Conservation (phyloP, 208 protist genomes). For the Crithidia sp. region DNA sequence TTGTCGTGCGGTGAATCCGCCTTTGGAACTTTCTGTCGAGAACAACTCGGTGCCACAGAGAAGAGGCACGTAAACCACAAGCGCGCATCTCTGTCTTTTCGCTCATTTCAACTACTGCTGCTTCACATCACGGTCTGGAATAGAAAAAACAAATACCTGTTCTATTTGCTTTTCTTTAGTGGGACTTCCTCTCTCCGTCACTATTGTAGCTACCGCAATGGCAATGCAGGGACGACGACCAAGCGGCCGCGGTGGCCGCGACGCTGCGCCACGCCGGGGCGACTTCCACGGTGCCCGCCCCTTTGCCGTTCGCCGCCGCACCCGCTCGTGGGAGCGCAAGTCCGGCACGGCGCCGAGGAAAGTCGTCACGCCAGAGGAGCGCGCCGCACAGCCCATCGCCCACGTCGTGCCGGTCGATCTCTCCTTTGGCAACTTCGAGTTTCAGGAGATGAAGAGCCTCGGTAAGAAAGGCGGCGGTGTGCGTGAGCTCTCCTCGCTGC, state of each 20-base stretch:
- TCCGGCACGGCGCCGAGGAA: not conserved
- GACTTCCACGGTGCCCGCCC: slow-evolving; percentile 17
- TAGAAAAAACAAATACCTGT: too few species aligned
- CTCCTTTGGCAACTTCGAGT: slow-evolving; percentile 84
- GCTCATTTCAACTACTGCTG: too few species aligned
- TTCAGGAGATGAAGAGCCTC: slow-evolving; percentile 70
- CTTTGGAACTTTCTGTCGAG: too few species aligned
- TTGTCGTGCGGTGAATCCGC: too few species aligned
- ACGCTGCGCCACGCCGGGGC: not conserved
- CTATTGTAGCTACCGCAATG: too few species aligned
- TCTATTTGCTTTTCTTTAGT: too few species aligned
- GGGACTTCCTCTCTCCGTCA: too few species aligned
- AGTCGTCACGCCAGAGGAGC: slow-evolving; percentile 11
- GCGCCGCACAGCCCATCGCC: slow-evolving; percentile 29
- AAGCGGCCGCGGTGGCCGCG: not conserved
- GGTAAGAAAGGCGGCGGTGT: slow-evolving; percentile 79
- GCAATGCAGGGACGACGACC: too few species aligned
- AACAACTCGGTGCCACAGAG: too few species aligned
- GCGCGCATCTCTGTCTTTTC: too few species aligned
- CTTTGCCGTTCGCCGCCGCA: slow-evolving; percentile 12
- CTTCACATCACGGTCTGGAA: too few species aligned
- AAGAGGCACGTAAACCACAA: too few species aligned
- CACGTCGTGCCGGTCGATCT: slow-evolving; percentile 63
- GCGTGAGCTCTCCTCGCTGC: slow-evolving; percentile 64
- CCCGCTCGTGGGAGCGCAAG: slow-evolving; percentile 28